Base-by-base conservation (phyloP, 495 filamentous ascomycete species). In the Daldinia concentrica region DNA sequence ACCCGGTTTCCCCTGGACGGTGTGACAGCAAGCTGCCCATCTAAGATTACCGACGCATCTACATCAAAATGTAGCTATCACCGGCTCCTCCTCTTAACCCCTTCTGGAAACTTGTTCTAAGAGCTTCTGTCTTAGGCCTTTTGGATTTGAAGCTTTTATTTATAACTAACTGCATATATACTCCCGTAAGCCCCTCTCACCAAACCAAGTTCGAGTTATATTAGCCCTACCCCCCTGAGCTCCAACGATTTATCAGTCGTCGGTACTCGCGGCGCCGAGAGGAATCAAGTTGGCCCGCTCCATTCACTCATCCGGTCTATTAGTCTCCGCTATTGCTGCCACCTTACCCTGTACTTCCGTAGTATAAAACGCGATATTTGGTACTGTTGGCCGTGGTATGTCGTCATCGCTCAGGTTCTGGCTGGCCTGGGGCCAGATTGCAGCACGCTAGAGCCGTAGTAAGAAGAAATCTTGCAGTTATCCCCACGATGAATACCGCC, bases 31-130 rank as follows among this genome's bases (percentile, higher is more conserved):
- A 66, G 34, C 58, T 71, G 50, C 68, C 62, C 39, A 72, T 67
- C 69, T 64, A 26, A 72, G 69, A 72, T 67, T 67, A 60, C 69
- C 59, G 63, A 64, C 41, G 39, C 36, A 56, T 63, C 36, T 48
- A 36, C 59, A 62, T 12, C 55, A 14, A 48, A 19, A 19, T 62
- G 64, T 48, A 36, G 9, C 51, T 41, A 34, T 17, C 14, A 12
- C 3, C 19, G 43, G 12, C 41, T 51, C 51, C 43, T 59, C 41
- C 50, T n/a, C 34, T 27, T 50, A 45, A 36, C 62, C n/a, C 37
- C 9, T 62, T 48, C 22, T 36, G 57, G 68, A 55, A 37, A 41
- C 36, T 39, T 39, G 19, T 68, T 24, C 12, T 39, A 43, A 19
- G 41, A 51, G 30, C 29, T 55, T 22, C 36, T 24, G 4, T 34